Evolutionary conservation across 2,329 filamentous ascomycete genomes (phyloP).

Genomic region (Scedosporium aurantiacum): DNA sequence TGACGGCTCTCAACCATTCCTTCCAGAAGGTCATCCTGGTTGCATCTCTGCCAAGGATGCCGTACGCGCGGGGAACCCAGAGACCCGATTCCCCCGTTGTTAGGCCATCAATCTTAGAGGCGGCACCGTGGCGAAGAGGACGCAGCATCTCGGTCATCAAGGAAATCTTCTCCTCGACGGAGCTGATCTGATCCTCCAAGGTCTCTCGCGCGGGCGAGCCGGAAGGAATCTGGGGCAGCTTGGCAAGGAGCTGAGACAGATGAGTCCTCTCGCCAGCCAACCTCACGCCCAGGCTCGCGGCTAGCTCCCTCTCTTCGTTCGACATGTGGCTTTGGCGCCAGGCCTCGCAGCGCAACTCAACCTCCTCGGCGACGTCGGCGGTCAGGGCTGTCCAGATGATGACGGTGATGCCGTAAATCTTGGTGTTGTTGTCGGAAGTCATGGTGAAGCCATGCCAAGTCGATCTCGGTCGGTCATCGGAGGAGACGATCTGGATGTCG

Average conservation of each 20-base stretch:
- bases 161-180: constrained; percentile 92
- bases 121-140: constrained; percentile 84
- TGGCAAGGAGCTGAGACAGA: constrained; percentile 74
- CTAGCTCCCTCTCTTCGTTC: constrained; percentile 79
- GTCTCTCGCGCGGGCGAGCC: constrained; percentile 71
- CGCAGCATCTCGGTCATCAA: constrained; percentile 94
- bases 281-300: constrained; percentile 80
- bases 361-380: constrained; percentile 67
- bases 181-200: constrained; percentile 87
- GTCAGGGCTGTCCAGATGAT: constrained; percentile 89
- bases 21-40: constrained; percentile 91
- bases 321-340: constrained; percentile 85
- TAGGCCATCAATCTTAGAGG: constrained; percentile 92
- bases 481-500: constrained; percentile 92
- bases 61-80: constrained; percentile 91
- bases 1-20: constrained; percentile 87
- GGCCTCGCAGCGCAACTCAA: constrained; percentile 72
- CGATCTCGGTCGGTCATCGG: constrained; percentile 85
- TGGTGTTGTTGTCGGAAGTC: constrained; percentile 86
- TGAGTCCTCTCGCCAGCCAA: constrained; percentile 81
- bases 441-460: constrained; percentile 99
- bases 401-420: constrained; percentile 82
- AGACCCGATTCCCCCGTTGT: constrained; percentile 92
- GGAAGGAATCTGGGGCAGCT: constrained; percentile 68
- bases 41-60: constrained; percentile 75